Evolutionary conservation across 2,329 filamentous ascomycete genomes (phyloP), one percentile per base, ranked within the genome.

Genomic region (Hymenoscyphus albidus): DNA sequence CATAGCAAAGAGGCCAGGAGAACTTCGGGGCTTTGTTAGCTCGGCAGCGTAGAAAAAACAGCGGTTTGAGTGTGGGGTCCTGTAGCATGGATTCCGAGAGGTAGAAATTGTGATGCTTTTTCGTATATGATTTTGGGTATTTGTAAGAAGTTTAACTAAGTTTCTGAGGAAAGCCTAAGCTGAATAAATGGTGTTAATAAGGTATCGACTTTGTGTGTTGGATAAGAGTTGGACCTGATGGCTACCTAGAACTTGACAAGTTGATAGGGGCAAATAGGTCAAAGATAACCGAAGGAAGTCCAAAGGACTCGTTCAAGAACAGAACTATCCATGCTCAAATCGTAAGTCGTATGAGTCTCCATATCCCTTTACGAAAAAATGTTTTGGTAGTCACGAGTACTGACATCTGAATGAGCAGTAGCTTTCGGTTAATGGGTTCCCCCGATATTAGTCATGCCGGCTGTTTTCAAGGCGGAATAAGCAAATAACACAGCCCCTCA

Each of bases 1-100:
- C 64, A 42, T 56, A 61, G 13, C 3, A 6, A n/a, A 63, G 57
- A 40, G 62, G 60, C 32, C 42, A 60, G 54, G 64, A 59, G 55
- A 65, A 68, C 14, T 18, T 58, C 22, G 44, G 22, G 35, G 64
- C 66, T 16, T 40, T 66, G 60, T 64, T 60, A 31, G 59, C 66
- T 32, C 64, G 66, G 13, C 66, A 62, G 38, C 66, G 66, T 13
- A 68, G 54, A 22, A 39, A 68, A 64, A 39, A 66, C n/a, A 58
- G 66, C 59, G 1, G 65, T 67, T 38, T 67, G 65, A 13, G 65
- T 67, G 35, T 67, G 18, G 48, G 18, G 48, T 22, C 18, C n/a
- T 6, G 44, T 51, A 9, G 44, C 9, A 51, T 9, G 48, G 18
- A 51, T 27, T 10, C 22, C 12, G 48, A 51, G 48, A 18, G 48